phyloP scores from a whole-genome alignment of 2,329 filamentous ascomycete genomes.

The Fusarium compactum region DNA sequence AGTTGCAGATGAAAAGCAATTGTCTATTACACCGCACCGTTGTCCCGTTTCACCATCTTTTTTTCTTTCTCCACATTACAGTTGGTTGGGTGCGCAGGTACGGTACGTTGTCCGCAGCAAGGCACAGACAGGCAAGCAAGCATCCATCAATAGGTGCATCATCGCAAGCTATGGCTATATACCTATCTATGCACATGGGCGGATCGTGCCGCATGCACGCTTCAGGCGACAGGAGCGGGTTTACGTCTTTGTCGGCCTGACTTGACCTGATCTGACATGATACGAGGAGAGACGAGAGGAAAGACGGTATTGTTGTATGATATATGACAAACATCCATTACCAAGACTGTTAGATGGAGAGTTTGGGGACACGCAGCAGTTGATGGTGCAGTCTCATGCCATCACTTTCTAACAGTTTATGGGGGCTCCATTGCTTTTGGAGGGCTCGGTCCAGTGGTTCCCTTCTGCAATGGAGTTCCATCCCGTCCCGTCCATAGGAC shows the following conservation, averaged over 20 bases:
- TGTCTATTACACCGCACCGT: slow-evolving; percentile 13
- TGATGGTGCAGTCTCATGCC: background rate
- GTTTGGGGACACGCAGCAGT: slow-evolving; percentile 6
- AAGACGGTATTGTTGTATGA: slow-evolving; percentile 1
- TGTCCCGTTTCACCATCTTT: slow-evolving; percentile 17
- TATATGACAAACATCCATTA: background rate
- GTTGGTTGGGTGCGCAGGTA: slow-evolving; percentile 24
- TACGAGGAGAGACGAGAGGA: background rate
- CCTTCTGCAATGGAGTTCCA: background rate
- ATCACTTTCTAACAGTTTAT: background rate
- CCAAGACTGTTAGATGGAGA: slow-evolving; percentile 6
- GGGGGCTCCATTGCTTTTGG: slow-evolving; percentile 3
- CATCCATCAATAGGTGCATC: background rate
- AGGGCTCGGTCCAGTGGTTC: slow-evolving; percentile 11
- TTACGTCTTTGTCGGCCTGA: background rate
- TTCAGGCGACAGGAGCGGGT: slow-evolving; percentile 33
- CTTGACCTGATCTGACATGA: background rate
- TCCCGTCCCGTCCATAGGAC: background rate
- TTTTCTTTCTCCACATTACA: slow-evolving; percentile 20
- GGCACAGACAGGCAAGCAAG: slow-evolving; percentile 16
- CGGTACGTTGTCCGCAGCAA: slow-evolving; percentile 19
- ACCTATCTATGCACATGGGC: slow-evolving; percentile 23
- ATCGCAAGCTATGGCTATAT: background rate
- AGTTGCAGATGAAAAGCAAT: slow-evolving; percentile 14
- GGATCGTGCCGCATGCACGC: slow-evolving; percentile 30